These are phyloP conservation scores for Paracoccidioides brasiliensis DNA, from an alignment of 2,329 filamentous ascomycete genomes.

Conservation along the genomic window DNA sequence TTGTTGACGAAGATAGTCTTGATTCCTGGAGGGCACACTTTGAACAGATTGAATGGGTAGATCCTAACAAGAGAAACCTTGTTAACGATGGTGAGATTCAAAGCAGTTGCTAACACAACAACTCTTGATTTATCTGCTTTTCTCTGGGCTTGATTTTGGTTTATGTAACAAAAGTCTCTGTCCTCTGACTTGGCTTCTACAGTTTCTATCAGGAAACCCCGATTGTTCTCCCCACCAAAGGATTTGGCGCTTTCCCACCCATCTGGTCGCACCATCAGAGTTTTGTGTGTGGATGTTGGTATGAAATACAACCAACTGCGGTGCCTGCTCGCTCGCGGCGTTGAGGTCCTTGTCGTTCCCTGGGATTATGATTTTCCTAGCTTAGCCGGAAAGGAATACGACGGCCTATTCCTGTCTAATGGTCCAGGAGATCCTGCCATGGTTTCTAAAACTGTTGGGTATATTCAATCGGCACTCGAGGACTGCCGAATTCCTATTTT, in stretches of 20 bases:
- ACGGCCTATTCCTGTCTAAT: conserved; percentile 96
- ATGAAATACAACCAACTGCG: conserved; percentile 97
- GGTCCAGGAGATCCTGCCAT: conserved; percentile 90
- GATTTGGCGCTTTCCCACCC: conserved; percentile 61
- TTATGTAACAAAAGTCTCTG: neutral
- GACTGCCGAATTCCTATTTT: conserved; percentile 79
- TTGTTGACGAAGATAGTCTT: conserved; percentile 15
- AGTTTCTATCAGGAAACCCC: conserved; percentile 84
- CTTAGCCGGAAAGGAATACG: conserved; percentile 69
- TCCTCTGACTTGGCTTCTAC: conserved; percentile 15
- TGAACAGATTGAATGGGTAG: conserved; percentile 72
- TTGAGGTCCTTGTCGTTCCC: conserved; percentile 87
- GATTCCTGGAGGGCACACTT: conserved; percentile 48
- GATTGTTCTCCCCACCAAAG: conserved; percentile 63
- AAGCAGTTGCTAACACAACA: neutral
- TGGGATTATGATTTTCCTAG: conserved; percentile 88
- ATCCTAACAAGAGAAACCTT: conserved; percentile 86
- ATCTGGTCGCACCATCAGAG: conserved; percentile 71
- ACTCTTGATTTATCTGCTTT: neutral
- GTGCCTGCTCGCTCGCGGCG: conserved; percentile 78
- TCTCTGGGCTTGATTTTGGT: neutral
- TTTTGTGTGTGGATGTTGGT: conserved; percentile 90
- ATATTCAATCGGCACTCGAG: conserved; percentile 62
- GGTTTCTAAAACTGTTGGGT: conserved; percentile 64
- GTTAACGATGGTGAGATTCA: conserved; percentile 76